Conservation (phyloP, 73 alveolate species). For the Tetrahymena borealis region DNA sequence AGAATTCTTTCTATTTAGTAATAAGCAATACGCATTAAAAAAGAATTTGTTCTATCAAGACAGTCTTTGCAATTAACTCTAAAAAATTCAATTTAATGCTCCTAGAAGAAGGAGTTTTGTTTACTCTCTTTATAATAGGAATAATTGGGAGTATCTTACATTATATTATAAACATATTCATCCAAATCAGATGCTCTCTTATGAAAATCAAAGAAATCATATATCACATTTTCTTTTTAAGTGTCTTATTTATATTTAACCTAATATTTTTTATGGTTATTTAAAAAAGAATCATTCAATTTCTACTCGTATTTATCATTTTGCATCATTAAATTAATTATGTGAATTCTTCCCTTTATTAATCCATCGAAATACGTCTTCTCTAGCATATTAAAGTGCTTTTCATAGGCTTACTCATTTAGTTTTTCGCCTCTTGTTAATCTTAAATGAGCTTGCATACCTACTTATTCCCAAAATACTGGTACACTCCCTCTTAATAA, state of each 20-base stretch:
- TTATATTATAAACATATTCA: not conserved
- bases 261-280: not conserved
- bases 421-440: not conserved
- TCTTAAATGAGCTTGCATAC: not conserved
- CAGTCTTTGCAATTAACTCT: not conserved
- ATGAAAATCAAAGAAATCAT: not conserved
- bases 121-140: not conserved
- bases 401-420: not conserved
- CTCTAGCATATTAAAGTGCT: not conserved
- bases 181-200: not conserved
- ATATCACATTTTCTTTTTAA: not conserved
- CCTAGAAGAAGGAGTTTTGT: not conserved
- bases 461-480: not conserved
- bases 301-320: not conserved
- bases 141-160: not conserved
- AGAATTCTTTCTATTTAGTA: not conserved
- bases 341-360: not conserved
- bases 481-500: not conserved
- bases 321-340: not conserved
- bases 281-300: not conserved
- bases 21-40: not conserved
- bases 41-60: not conserved
- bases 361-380: not conserved
- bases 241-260: not conserved
- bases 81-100: not conserved